A percentile compares a stretch with the other conserved stretches of the same genome.
These are phyloP conservation scores for Lodderomyces margitis DNA, from an alignment of 1,139 yeast species.

Conservation along the genomic window DNA sequence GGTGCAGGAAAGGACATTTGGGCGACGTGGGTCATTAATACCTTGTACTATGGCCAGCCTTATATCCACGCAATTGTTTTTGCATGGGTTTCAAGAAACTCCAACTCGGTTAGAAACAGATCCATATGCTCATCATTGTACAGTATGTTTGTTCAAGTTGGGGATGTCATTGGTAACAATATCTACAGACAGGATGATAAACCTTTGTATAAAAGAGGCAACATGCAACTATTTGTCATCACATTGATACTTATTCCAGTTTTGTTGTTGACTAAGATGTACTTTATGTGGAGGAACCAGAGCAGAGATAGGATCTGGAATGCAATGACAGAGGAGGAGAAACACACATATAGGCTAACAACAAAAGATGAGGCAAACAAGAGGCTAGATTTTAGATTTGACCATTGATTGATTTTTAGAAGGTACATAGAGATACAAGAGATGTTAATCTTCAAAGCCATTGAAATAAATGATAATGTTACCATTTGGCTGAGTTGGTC, in stretches of 20 bases:
- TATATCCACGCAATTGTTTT: conserved; percentile 55
- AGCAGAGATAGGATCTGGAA: conserved; percentile 46
- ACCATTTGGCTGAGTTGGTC: no score
- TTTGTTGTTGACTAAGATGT: conserved; percentile 25
- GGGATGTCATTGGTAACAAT: conserved; percentile 50
- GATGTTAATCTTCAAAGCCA: no score
- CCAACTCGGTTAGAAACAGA: conserved; percentile 58
- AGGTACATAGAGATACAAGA: no score
- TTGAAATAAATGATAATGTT: no score
- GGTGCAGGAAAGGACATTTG: conserved; percentile 47
- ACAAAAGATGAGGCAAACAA: conserved; percentile 53
- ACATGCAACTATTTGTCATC: conserved; percentile 25
- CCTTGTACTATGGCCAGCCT: conserved; percentile 48
- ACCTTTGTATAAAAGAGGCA: conserved; percentile 59
- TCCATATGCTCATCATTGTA: conserved; percentile 57
- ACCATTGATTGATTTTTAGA: no score
- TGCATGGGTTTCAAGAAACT: conserved; percentile 59
- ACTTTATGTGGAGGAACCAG: conserved; percentile 47
- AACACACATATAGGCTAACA: conserved; percentile 36
- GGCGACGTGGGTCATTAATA: conserved; percentile 52
- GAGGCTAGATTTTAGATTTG: conserved; percentile 50
- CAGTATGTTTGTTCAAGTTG: conserved; percentile 61
- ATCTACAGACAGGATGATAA: conserved; percentile 56
- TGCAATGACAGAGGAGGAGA: conserved; percentile 41
- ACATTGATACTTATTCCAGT: conserved; percentile 26